A percentile compares a stretch with the other conserved stretches of the same genome.
Conservation (phyloP, 176 grass and related monocot genomes). For the Lolium multiflorum region DNA sequence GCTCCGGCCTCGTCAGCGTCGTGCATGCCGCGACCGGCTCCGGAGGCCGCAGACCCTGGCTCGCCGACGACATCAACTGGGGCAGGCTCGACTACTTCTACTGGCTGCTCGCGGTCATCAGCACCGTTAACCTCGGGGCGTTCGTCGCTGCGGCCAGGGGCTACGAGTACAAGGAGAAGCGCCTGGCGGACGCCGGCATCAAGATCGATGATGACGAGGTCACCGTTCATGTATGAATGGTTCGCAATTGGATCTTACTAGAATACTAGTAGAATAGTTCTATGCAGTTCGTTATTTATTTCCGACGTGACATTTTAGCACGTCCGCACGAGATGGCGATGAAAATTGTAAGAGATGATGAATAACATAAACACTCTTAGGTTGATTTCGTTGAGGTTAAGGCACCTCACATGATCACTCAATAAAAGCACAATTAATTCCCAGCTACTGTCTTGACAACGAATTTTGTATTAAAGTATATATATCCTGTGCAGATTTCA, state of each 20-base stretch:
- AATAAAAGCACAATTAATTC: too few species aligned
- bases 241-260: not conserved
- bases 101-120: constrained; percentile 70
- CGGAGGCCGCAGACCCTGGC: constrained; percentile 48
- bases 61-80: constrained; percentile 63
- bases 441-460: too few species aligned
- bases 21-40: constrained; percentile 51
- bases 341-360: not conserved
- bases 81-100: constrained; percentile 84
- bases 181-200: constrained; percentile 29
- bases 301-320: not conserved
- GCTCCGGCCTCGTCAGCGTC: constrained; percentile 59
- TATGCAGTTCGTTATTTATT: not conserved
- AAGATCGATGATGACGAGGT: not conserved
- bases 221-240: not conserved
- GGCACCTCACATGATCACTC: not conserved
- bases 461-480: too few species aligned
- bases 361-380: not conserved
- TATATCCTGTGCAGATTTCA: too few species aligned
- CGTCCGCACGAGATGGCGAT: not conserved
- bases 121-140: constrained; percentile 26
- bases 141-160: constrained; percentile 58
- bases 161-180: constrained; percentile 83
- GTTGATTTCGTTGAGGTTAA: not conserved
- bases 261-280: not conserved